Evolutionary conservation across 371 early-diverging fungal genomes (phyloP).

Genomic region (Fennellomyces sp.): DNA sequence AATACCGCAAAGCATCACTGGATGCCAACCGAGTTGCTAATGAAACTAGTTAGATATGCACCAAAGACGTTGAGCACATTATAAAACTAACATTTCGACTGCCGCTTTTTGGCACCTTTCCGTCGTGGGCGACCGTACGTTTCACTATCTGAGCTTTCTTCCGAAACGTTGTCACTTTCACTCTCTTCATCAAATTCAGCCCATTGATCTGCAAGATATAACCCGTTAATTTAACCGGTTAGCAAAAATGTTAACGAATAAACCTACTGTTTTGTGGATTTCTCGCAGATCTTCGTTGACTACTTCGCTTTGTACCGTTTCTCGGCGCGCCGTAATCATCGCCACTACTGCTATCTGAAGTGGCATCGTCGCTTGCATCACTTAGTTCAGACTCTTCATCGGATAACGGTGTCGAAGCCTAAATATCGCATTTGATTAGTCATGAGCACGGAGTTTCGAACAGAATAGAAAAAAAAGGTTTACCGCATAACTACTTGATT

Average conservation of each 20-base stretch:
- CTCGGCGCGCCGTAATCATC: constrained; percentile 22
- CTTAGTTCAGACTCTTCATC: constrained; percentile 6
- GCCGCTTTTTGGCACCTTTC: constrained; percentile 10
- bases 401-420: not conserved
- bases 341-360: constrained; percentile 21
- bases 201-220: constrained; percentile 3
- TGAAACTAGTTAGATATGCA: not conserved
- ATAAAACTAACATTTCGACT: constrained; percentile 5
- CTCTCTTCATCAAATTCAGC: constrained; percentile 8
- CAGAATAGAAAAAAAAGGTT: not conserved
- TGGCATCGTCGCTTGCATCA: constrained; percentile 10
- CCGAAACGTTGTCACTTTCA: not conserved
- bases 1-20: constrained; percentile 47
- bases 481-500: constrained; percentile 3
- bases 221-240: not conserved
- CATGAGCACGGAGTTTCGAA: no score
- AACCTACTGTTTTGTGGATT: not conserved
- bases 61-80: not conserved
- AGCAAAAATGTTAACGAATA: not conserved
- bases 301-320: constrained; percentile 3
- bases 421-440: not conserved
- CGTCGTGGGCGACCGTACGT: constrained; percentile 14
- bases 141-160: constrained; percentile 11
- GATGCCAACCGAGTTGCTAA: constrained; percentile 20
- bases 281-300: not conserved